Evolutionary conservation across 768 basidiomycete species (phyloP).

Genomic region (Sistotremastrum niveocremeum): DNA sequence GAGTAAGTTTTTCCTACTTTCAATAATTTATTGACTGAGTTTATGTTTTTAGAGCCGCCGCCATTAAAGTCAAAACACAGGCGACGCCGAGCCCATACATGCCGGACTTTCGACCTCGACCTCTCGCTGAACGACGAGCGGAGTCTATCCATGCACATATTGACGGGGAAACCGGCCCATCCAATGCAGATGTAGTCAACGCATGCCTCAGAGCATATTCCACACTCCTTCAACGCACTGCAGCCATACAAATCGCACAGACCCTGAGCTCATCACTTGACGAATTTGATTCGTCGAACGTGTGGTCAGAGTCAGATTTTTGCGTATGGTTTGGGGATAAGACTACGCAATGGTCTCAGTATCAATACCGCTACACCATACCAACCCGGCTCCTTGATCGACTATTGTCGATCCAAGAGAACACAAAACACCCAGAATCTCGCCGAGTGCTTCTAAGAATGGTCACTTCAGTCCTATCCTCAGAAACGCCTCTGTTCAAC

Average conservation of each 20-base stretch:
- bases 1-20: slow-evolving; percentile 35
- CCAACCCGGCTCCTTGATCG: slow-evolving; percentile 76
- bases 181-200: slow-evolving; percentile 55
- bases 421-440: slow-evolving; percentile 28
- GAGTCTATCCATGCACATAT: slow-evolving; percentile 82
- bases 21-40: slow-evolving; percentile 1
- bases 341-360: slow-evolving; percentile 77
- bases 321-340: slow-evolving; percentile 75
- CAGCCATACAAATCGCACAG: slow-evolving; percentile 56
- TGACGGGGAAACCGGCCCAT: slow-evolving; percentile 79
- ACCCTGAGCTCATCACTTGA: slow-evolving; percentile 64
- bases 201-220: slow-evolving; percentile 62
- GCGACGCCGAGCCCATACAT: slow-evolving; percentile 60
- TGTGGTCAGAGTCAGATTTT: slow-evolving; percentile 57
- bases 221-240: slow-evolving; percentile 60
- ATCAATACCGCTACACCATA: slow-evolving; percentile 86
- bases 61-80: slow-evolving; percentile 41
- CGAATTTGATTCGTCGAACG: slow-evolving; percentile 42
- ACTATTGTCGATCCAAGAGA: slow-evolving; percentile 50
- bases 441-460: slow-evolving; percentile 59
- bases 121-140: slow-evolving; percentile 67
- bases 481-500: slow-evolving; percentile 72
- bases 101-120: slow-evolving; percentile 71
- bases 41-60: slow-evolving; percentile 31
- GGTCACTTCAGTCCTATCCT: slow-evolving; percentile 74